Conservation (phyloP, 1,284 basidiomycete species). For the Leccinum subatratum region DNA sequence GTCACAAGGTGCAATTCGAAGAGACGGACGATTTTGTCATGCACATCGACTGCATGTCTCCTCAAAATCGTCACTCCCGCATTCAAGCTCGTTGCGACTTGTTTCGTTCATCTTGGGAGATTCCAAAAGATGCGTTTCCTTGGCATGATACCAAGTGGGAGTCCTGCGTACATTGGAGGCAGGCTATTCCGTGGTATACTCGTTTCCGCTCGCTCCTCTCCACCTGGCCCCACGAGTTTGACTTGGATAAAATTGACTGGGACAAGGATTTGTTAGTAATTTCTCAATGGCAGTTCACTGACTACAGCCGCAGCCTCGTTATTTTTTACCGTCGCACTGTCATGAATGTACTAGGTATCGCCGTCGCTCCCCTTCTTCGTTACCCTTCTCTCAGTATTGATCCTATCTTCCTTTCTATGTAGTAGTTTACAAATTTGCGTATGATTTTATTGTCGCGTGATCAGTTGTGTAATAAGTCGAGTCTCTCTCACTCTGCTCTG, state of each 20-base stretch:
- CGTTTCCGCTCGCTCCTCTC: neutral
- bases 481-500: neutral
- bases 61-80: neutral
- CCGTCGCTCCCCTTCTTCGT: neutral
- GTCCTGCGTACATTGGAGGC: neutral
- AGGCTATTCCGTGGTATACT: conserved; percentile 12
- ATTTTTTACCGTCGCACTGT: conserved; percentile 5
- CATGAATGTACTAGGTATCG: conserved; percentile 2
- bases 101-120: conserved; percentile 9
- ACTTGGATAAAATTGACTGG: conserved; percentile 6
- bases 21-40: conserved; percentile 6
- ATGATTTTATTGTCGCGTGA: too few species aligned
- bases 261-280: neutral
- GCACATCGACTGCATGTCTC: conserved; percentile 1
- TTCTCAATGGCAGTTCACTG: neutral
- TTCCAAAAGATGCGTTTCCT: neutral
- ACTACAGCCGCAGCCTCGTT: conserved; percentile 2
- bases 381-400: neutral
- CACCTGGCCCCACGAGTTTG: conserved; percentile 5
- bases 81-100: neutral
- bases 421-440: too few species aligned
- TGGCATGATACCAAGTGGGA: conserved; percentile 12
- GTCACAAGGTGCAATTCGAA: conserved; percentile 7
- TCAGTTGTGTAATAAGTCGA: too few species aligned
- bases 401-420: too few species aligned